A percentile compares a stretch with the other conserved stretches of the same genome.
These are phyloP conservation scores for Erodium maritimum DNA, from an alignment of 345 rosid genomes.

Conservation along the genomic window DNA sequence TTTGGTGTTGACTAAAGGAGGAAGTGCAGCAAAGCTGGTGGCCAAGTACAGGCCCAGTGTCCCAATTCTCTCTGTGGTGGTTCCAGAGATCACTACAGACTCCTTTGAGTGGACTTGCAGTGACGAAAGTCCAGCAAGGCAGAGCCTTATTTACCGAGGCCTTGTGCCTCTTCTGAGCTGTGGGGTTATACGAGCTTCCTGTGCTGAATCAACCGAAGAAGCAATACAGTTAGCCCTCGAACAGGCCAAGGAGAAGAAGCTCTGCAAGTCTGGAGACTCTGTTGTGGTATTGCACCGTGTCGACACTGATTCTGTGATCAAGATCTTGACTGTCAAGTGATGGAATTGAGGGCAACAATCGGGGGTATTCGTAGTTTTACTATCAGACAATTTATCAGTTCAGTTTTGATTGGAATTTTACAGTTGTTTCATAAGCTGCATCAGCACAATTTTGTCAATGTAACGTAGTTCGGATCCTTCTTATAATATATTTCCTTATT, in stretches of 20 bases:
- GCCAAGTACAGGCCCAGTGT: constrained; percentile 91
- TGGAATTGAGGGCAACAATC: not conserved
- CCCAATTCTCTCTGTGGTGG: constrained; percentile 91
- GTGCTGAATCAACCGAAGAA: constrained; percentile 85
- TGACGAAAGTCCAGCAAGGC: constrained; percentile 85
- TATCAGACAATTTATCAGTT: not conserved
- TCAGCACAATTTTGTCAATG: not conserved
- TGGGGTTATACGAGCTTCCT: constrained; percentile 79
- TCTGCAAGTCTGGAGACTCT: constrained; percentile 74
- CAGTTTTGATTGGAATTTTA: too few species aligned
- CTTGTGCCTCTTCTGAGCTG: constrained; percentile 70
- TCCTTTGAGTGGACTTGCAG: constrained; percentile 93
- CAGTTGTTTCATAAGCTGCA: not conserved
- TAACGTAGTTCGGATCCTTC: not conserved
- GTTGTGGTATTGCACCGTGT: constrained; percentile 82
- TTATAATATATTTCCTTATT: too few species aligned
- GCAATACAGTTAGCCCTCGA: constrained; percentile 68
- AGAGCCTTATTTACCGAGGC: constrained; percentile 82
- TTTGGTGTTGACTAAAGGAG: constrained; percentile 88
- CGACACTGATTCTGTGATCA: constrained; percentile 83
- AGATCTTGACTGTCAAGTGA: constrained; percentile 77
- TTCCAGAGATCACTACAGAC: constrained; percentile 80
- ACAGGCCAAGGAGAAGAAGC: constrained; percentile 48
- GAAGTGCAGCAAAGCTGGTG: constrained; percentile 89
- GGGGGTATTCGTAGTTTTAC: not conserved